phyloP scores from a whole-genome alignment of 2,329 filamentous ascomycete species.

The Colletotrichum truncatum region DNA sequence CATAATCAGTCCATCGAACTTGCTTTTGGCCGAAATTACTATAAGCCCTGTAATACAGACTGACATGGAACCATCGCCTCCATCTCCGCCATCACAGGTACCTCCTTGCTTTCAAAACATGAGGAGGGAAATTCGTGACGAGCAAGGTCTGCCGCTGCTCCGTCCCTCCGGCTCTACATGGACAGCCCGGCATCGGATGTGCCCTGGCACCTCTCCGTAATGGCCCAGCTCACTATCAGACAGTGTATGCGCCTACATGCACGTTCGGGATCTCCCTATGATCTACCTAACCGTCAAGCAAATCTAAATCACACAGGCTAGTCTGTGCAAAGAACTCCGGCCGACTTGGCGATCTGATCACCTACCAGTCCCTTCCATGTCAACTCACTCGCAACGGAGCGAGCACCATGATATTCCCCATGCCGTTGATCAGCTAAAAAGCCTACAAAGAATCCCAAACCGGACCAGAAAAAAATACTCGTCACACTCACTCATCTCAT shows the following conservation, averaged over 20 bases:
- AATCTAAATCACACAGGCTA: conserved; percentile 32
- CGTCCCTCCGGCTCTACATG: conserved; percentile 21
- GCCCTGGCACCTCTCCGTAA: conserved; percentile 16
- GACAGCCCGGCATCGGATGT: conserved; percentile 29
- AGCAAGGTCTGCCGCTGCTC: conserved; percentile 29
- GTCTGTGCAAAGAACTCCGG: conserved; percentile 32
- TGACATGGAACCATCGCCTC: conserved; percentile 2
- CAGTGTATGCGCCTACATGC: conserved; percentile 10
- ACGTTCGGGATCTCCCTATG: conserved; percentile 30
- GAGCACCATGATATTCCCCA: conserved; percentile 18
- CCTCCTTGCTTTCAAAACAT: not conserved
- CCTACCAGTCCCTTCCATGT: conserved; percentile 29
- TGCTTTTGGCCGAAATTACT: conserved; percentile 8
- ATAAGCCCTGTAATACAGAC: not conserved
- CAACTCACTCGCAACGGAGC: conserved; percentile 23
- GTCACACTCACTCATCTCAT: conserved; percentile 31
- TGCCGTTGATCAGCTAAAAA: conserved; percentile 28
- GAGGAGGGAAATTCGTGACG: conserved; percentile 7
- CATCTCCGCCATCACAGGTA: not conserved
- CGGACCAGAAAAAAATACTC: conserved; percentile 2
- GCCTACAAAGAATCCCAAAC: conserved; percentile 17
- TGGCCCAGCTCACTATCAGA: not conserved
- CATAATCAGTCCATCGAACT: conserved; percentile 14
- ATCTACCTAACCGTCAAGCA: conserved; percentile 30
- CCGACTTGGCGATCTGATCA: conserved; percentile 33